These are phyloP conservation scores for Pythium aquatile DNA, from an alignment of 352 stramenopile genomes.

Conservation along the genomic window DNA sequence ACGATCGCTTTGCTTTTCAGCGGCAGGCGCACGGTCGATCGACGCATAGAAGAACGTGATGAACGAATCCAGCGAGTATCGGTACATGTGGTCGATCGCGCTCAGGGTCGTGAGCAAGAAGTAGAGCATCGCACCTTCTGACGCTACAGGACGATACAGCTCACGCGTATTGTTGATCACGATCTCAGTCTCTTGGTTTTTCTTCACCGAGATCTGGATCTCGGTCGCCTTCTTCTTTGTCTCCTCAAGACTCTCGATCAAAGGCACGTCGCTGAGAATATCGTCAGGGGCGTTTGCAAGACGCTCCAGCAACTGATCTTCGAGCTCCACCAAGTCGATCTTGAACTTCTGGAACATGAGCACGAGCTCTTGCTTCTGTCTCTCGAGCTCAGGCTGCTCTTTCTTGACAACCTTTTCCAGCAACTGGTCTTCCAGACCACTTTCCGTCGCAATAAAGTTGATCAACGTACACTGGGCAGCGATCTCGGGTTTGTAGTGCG, in stretches of 20 bases:
- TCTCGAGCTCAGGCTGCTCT: constrained; percentile 88
- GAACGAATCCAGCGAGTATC: constrained; percentile 91
- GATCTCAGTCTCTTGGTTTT: constrained; percentile 85
- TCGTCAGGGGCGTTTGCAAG: constrained; percentile 90
- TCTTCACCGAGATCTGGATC: constrained; percentile 74
- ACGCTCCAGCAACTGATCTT: constrained; percentile 88
- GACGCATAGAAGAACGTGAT: constrained; percentile 87
- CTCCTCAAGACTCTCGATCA: constrained; percentile 91
- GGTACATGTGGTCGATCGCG: constrained; percentile 93
- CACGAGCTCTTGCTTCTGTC: constrained; percentile 83
- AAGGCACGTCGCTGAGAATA: constrained; percentile 87
- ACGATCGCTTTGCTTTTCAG: constrained; percentile 63
- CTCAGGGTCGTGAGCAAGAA: constrained; percentile 90
- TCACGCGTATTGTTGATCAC: constrained; percentile 91
- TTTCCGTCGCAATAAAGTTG: constrained; percentile 93
- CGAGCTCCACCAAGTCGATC: constrained; percentile 88
- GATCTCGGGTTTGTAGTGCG: constrained; percentile 92
- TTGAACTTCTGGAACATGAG: constrained; percentile 92
- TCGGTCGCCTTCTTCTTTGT: constrained; percentile 90
- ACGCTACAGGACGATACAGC: constrained; percentile 87
- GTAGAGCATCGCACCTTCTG: constrained; percentile 90
- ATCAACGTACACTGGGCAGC: constrained; percentile 92
- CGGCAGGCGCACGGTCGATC: constrained; percentile 36
- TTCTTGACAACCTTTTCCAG: constrained; percentile 86
- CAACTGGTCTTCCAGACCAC: constrained; percentile 88